These are phyloP conservation scores for Onygenales sp. DNA, from an alignment of 2,329 filamentous ascomycete species.

Conservation along the genomic window DNA sequence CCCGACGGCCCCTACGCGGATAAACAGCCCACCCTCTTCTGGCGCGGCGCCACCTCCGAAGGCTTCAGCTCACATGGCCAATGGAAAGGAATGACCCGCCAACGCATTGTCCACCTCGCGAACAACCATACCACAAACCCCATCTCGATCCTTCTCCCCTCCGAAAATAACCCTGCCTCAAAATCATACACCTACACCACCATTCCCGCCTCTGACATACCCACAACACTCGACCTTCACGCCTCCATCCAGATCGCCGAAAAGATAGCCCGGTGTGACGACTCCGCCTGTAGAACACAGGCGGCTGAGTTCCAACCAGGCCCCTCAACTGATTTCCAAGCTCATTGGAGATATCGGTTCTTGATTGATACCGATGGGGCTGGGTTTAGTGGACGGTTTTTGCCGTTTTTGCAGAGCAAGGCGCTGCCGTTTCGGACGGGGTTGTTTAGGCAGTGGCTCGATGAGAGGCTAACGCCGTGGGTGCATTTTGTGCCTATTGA, in stretches of 20 bases:
- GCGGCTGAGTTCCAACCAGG: slow-evolving; percentile 42
- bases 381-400: slow-evolving; percentile 55
- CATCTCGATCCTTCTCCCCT: slow-evolving; percentile 49
- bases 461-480: slow-evolving; percentile 65
- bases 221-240: slow-evolving; percentile 44
- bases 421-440: slow-evolving; percentile 61
- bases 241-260: slow-evolving; percentile 51
- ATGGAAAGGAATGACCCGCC: slow-evolving; percentile 59
- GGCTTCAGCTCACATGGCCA: slow-evolving; percentile 41
- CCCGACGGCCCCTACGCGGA: slow-evolving; percentile 48
- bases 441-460: slow-evolving; percentile 72
- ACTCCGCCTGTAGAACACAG: slow-evolving; percentile 45
- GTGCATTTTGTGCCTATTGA: slow-evolving; percentile 74
- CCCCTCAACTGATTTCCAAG: slow-evolving; percentile 41
- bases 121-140: slow-evolving; percentile 42
- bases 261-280: slow-evolving; percentile 46
- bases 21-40: slow-evolving; percentile 60
- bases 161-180: slow-evolving; percentile 20
- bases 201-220: slow-evolving; percentile 30
- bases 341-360: slow-evolving; percentile 58
- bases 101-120: slow-evolving; percentile 62
- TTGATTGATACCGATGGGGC: slow-evolving; percentile 63
- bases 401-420: slow-evolving; percentile 56
- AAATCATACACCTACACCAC: slow-evolving; percentile 46
- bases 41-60: slow-evolving; percentile 61